Evolutionary conservation across 164 flowering plant genomes (phyloP).

Genomic region (Aristolochia contorta): DNA sequence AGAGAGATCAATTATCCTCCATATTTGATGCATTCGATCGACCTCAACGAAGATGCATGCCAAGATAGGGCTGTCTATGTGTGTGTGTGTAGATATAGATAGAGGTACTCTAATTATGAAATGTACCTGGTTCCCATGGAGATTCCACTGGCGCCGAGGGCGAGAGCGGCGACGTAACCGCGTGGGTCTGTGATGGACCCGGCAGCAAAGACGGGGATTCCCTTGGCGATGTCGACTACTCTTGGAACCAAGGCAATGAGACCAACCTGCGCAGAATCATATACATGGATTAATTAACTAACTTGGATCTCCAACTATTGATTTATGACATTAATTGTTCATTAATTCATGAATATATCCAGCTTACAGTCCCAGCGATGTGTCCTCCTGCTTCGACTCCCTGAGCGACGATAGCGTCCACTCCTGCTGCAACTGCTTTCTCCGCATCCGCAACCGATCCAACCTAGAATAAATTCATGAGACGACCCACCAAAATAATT

Average conservation of each 20-base stretch:
- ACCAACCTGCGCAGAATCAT: constrained; percentile 7
- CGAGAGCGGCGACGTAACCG: constrained; percentile 21
- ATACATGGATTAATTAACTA: too few relatives aligned
- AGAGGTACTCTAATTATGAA: too few relatives aligned
- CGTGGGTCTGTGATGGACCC: constrained; percentile 23
- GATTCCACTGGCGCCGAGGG: constrained; percentile 24
- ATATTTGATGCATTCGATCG: too few relatives aligned
- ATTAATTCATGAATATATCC: too few relatives aligned
- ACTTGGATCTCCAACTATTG: too few relatives aligned
- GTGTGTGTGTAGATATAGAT: too few relatives aligned
- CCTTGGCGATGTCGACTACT: constrained; percentile 18
- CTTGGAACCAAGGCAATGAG: constrained; percentile 22
- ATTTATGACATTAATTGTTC: too few relatives aligned
- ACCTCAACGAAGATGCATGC: too few relatives aligned
- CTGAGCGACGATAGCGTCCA: constrained; percentile 23
- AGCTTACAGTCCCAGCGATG: constrained; percentile 18
- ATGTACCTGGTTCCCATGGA: constrained; percentile 24
- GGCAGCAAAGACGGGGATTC: constrained; percentile 19
- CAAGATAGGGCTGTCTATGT: too few relatives aligned
- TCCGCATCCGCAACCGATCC: constrained; percentile 22
- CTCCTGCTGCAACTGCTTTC: constrained; percentile 23
- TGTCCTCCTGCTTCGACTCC: constrained; percentile 27
- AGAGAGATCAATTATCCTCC: neutral
- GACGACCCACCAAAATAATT: too few relatives aligned
- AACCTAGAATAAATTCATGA: constrained; percentile 3